Percentiles rank a stretch among this genome's conserved stretches.
phyloP scores from a whole-genome alignment of 441 rosid genomes.

The Gossypium aridum region DNA sequence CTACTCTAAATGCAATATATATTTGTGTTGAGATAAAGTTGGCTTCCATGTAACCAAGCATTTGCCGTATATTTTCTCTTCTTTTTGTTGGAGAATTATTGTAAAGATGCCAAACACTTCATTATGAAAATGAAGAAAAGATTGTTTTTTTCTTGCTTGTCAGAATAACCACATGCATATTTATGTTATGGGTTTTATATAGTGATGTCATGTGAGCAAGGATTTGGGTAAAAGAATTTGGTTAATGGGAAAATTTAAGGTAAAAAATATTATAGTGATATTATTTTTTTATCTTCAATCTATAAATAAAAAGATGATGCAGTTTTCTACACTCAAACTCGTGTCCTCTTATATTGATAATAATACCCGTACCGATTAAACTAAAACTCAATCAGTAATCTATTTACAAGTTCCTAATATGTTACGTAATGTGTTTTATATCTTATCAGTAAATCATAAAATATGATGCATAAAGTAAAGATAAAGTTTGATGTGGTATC shows the following conservation, averaged over 20 bases:
- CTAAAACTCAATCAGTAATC: accelerated
- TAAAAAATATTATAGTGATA: too few species aligned
- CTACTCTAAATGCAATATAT: not conserved
- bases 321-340: too few species aligned
- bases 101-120: not conserved
- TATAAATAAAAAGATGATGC: too few species aligned
- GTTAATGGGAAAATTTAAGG: too few species aligned
- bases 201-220: too few species aligned
- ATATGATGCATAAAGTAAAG: not conserved
- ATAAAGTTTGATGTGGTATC: not conserved
- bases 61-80: not conserved
- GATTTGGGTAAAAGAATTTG: too few species aligned
- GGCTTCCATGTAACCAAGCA: not conserved
- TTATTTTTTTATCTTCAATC: too few species aligned
- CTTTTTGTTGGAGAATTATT: not conserved
- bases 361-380: too few species aligned
- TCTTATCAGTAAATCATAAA: too few species aligned
- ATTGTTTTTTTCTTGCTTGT: not conserved
- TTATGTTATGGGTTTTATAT: not conserved
- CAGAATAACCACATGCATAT: not conserved
- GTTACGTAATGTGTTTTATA: too few species aligned
- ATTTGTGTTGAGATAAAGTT: not conserved
- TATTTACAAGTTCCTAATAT: too few species aligned
- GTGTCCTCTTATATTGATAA: too few species aligned
- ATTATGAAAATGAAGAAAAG: not conserved